Evolutionary conservation across 2,329 filamentous ascomycete genomes (phyloP), one percentile per base, ranked within the genome.

Genomic region (Microcyclospora pomicola): DNA sequence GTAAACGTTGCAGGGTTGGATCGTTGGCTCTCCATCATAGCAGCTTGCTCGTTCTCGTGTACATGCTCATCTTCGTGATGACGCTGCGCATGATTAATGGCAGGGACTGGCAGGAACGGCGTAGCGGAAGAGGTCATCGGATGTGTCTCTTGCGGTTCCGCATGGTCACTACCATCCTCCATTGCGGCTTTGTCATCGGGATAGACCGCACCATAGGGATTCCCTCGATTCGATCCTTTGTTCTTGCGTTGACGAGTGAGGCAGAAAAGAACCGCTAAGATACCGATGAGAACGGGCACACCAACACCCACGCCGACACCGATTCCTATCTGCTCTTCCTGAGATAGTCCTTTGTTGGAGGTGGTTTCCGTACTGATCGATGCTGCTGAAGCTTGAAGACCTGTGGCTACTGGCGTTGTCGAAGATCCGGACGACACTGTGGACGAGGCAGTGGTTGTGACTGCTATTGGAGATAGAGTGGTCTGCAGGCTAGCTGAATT

Each of bases 231-330:
- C 5, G 31, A 31, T 30, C 11, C 15, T n/a, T 37, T 28, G 13
- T n/a, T 31, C 35, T 36, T 40, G n/a, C 37, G 37, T 14, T 34
- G 29, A 15, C 34, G 39, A 12, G 10, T 32, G n/a, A 40, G 5
- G 15, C 42, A 30, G 6, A 34, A 33, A 12, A 27, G 28, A 14
- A 35, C 30, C 9, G 37, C 40, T 15, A 37, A 24, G 9, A 35
- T 15, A 6, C 28, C 37, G 5, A 42, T 19, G 12, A 44, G 15
- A 12, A 44, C 9, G 2, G 34, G 36, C 13, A 44, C 14, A 14
- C 40, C 42, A 11, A 44, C 5, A 7, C 37, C 42, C 7, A 42
- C 19, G 12, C 42, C 42, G 11, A 42, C 32, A 15, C 42, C 42
- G 5, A 44, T 13, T n/a, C 42, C 42, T 5, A 33, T 31, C 27